Conservation (phyloP, 169 alveolate species). For the Ichthyophthirius multifiliis region DNA sequence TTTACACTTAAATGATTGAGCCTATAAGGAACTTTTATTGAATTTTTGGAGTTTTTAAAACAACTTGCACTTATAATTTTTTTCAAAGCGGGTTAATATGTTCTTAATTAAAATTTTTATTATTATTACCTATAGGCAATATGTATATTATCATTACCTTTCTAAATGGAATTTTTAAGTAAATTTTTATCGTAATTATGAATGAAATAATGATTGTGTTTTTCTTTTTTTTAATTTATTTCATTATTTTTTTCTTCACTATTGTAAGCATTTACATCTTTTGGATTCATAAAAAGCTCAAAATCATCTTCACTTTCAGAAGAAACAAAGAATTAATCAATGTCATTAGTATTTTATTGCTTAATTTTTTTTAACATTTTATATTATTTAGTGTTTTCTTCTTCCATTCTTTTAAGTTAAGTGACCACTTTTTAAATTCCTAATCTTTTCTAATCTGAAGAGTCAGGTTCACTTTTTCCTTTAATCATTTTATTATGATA, state of each 20-base stretch:
- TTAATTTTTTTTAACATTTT: neutral
- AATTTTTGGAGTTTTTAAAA: neutral
- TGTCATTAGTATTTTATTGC: neutral
- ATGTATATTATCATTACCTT: neutral
- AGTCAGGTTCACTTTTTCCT: neutral
- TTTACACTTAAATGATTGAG: neutral
- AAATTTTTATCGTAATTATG: neutral
- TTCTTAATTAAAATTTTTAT: neutral
- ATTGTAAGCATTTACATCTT: neutral
- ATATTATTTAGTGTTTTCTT: neutral
- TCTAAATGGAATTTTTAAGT: neutral
- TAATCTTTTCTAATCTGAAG: neutral
- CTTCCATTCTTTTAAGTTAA: neutral
- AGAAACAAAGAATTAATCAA: neutral
- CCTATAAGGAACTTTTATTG: neutral
- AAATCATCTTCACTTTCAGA: neutral
- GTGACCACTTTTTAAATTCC: neutral
- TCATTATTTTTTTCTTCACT: neutral
- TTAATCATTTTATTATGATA: constrained; percentile 2
- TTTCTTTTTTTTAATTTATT: neutral
- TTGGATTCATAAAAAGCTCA: neutral
- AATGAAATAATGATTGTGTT: neutral
- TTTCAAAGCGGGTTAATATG: neutral
- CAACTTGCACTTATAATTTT: neutral
- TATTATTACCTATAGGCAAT: neutral